A percentile compares a stretch with the other conserved stretches of the same genome.
Evolutionary conservation across 2,329 filamentous ascomycete species (phyloP).

Genomic region (Neoascochyta sp.): DNA sequence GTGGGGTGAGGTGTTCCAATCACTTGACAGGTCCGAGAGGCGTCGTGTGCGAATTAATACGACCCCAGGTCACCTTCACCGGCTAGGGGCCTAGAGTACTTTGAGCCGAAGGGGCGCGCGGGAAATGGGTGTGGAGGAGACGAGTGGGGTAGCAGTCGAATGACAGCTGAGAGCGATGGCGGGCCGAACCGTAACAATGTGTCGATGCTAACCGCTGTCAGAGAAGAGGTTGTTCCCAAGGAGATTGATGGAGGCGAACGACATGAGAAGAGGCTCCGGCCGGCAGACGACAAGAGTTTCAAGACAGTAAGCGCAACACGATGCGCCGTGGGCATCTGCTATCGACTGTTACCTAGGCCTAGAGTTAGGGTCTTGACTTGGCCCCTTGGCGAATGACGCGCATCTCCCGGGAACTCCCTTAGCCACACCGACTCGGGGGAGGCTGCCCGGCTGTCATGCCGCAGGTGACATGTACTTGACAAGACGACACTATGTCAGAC

Average conservation of each 20-base stretch:
- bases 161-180: constrained; percentile 21
- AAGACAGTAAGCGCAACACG: constrained; percentile 33
- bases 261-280: constrained; percentile 27
- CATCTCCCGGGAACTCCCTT: too few species aligned
- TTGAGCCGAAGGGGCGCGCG: constrained; percentile 20
- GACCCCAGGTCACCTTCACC: too few species aligned
- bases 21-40: constrained; percentile 15
- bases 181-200: constrained; percentile 19
- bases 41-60: constrained; percentile 5
- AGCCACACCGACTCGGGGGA: too few species aligned
- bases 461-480: too few species aligned
- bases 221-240: constrained; percentile 37
- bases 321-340: constrained; percentile 28
- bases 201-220: constrained; percentile 33
- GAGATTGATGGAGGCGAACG: constrained; percentile 30
- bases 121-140: constrained; percentile 12
- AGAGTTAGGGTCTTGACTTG: too few species aligned
- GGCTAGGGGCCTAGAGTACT: too few species aligned
- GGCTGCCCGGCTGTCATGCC: too few species aligned
- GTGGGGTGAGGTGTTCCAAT: constrained; percentile 12
- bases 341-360: too few species aligned
- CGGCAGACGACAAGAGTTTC: constrained; percentile 14
- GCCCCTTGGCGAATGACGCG: constrained; percentile 6
- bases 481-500: too few species aligned
- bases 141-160: constrained; percentile 22